phyloP scores from a whole-genome alignment of 2,329 filamentous ascomycete genomes.

The Aspergillus phoenicis region DNA sequence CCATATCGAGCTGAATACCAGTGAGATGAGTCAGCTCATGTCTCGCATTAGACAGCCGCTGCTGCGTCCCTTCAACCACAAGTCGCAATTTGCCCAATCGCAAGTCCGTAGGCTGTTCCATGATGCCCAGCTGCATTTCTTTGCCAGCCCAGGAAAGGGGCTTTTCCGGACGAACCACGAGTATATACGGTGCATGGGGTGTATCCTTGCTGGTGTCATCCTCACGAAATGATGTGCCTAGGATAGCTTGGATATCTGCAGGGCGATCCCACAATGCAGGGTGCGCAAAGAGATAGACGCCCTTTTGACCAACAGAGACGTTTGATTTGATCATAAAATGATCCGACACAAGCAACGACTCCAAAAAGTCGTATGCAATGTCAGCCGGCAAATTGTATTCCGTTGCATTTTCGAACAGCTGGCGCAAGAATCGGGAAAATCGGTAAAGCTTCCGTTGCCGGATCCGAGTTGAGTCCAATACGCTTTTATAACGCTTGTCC shows the following conservation, averaged over 20 bases:
- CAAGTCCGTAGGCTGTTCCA: conserved; percentile 79
- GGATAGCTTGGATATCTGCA: conserved; percentile 80
- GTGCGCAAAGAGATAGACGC: conserved; percentile 82
- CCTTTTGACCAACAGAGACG: conserved; percentile 69
- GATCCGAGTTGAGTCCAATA: conserved; percentile 92
- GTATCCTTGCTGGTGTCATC: conserved; percentile 71
- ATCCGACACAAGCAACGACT: conserved; percentile 75
- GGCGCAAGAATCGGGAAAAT: conserved; percentile 85
- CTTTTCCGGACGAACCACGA: conserved; percentile 82
- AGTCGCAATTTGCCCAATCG: conserved; percentile 84
- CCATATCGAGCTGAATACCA: conserved; percentile 80
- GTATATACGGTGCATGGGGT: conserved; percentile 73
- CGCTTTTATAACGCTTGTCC: conserved; percentile 96
- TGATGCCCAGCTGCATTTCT: conserved; percentile 69
- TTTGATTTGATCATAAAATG: conserved; percentile 82
- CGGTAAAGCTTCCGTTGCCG: conserved; percentile 95
- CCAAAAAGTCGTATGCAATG: conserved; percentile 73
- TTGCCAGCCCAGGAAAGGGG: conserved; percentile 79
- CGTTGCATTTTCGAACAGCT: conserved; percentile 94
- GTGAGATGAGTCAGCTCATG: conserved; percentile 75
- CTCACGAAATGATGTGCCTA: conserved; percentile 75
- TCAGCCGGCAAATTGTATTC: conserved; percentile 83
- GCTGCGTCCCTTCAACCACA: conserved; percentile 83
- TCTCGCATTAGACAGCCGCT: conserved; percentile 76
- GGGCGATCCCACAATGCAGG: conserved; percentile 73